A percentile compares a stretch with the other conserved stretches of the same genome.
phyloP scores from a whole-genome alignment of 2,329 filamentous ascomycete genomes.

The Alternaria incomplexa region DNA sequence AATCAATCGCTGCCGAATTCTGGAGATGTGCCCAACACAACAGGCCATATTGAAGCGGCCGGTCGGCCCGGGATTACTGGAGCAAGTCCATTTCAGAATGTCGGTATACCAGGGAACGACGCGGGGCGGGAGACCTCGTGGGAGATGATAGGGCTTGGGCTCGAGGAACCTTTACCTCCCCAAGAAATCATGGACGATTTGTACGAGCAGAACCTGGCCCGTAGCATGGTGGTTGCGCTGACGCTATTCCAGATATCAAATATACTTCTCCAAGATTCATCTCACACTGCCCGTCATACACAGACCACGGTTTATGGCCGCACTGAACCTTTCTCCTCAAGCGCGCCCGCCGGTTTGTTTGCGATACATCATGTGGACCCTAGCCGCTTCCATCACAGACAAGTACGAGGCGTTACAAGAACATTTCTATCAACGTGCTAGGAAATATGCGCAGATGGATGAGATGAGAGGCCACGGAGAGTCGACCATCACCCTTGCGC shows the following conservation, averaged over 20 bases:
- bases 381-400: constrained; percentile 83
- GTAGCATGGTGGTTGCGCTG: neutral
- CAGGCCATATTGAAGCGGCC: constrained; percentile 16
- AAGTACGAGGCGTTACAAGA: constrained; percentile 81
- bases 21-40: constrained; percentile 23
- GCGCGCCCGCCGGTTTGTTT: constrained; percentile 86
- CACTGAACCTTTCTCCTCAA: constrained; percentile 86
- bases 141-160: constrained; percentile 83
- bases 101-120: constrained; percentile 16
- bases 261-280: constrained; percentile 92
- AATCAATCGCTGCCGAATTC: constrained; percentile 30
- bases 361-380: constrained; percentile 94
- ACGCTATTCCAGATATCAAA: constrained; percentile 66
- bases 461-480: constrained; percentile 94
- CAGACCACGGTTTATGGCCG: constrained; percentile 82
- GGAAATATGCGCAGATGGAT: constrained; percentile 89
- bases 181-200: constrained; percentile 85
- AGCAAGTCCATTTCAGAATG: constrained; percentile 25
- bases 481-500: constrained; percentile 81
- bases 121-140: constrained; percentile 65
- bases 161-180: constrained; percentile 81
- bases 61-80: constrained; percentile 24
- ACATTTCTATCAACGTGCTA: constrained; percentile 85
- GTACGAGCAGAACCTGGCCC: constrained; percentile 53
- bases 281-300: constrained; percentile 88